Evolutionary conservation across 2,329 filamentous ascomycete genomes (phyloP), one percentile per base, ranked within the genome.

Genomic region (Colletotrichum sp.): DNA sequence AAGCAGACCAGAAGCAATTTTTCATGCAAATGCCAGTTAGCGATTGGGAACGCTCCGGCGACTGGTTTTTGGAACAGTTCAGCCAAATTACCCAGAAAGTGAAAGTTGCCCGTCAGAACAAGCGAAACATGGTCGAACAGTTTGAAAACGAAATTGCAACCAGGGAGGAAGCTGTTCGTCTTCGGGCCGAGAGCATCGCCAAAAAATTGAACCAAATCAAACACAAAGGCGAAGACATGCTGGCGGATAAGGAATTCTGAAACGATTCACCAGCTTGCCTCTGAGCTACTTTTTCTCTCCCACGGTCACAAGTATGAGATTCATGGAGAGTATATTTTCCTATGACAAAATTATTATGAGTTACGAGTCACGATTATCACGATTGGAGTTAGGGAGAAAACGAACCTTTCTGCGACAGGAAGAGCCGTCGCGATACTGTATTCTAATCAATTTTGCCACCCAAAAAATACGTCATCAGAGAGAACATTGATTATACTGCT

Each of bases 61-160:
- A 92, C 77, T 92, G 91, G 91, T 91, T 92, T 72, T 83, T 91
- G 26, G 86, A 87, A 59, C 88, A 87, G 76, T 92, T 92, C 76
- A 83, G 86, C 9, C 84, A 84, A 4, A 82, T 92, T 57, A 86
- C 91, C 81, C 82, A 85, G 75, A 84, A 83, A 68, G 81, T 92
- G 77, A 87, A 86, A 74, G 84, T 87, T 67, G 85, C 88, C 24
- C 86, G 91, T 12, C 86, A 86, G 73, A 83, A 83, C 16, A 92
- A 91, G 82, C 86, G 91, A 65, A 81, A 83, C 55, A 83, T 88
- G 74, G 86, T 92, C 34, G 84, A 86, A 34, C 81, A 83, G 30
- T 92, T 91, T 75, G 91, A 92, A 81, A 82, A 83, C 9, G 90
- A 92, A 82, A 87, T 92, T n/a, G 85, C 90, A 1, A 83, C 83